Evolutionary conservation across 1,139 yeast species (phyloP), one percentile per base, ranked within the genome.

Genomic region (Blastobotrys serpentis): DNA sequence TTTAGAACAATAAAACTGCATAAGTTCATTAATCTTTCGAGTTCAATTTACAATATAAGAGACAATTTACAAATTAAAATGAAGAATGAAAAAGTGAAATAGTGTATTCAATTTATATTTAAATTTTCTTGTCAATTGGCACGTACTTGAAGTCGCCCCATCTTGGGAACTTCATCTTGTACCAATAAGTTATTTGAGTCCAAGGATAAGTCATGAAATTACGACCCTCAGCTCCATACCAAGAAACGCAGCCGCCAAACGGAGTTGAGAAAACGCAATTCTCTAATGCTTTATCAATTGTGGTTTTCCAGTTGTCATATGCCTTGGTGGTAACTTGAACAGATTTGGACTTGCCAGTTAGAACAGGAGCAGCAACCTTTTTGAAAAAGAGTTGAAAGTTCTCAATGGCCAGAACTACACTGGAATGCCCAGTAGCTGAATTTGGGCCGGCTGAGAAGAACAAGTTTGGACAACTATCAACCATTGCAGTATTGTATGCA

Each of bases 151-250:
- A 33, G 26, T 48, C 49, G 7, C 22, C 17, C 46, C 47, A 48
- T 10, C 14, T 36, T 17, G 54, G 54, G 25, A 16, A 38, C 23
- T 42, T 30, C 19, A 44, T 50, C 3, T 51, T 11, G 41, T 44
- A 43, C 55, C 55, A 53, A 22, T 39, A 49, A n/a, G 43, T 43
- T 17, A 53, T 11, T 29, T 53, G 56, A 2, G 51, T 45, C 53
- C 53, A 52, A 11, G 56, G 56, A 29, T 52, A 53, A 5, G 56
- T 50, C 17, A 49, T 33, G 19, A 42, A 50, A 32, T 50, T 50
- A 14, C 36, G 26, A n/a, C 47, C 54, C n/a, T 41, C 29, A 10
- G 33, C 41, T 5, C 44, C 42, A 37, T 53, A 53, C 56, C 56
- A 53, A 3, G 52, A 47, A 19, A 46, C 49, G 21, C 56, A 53